Percentiles rank a stretch among this genome's conserved stretches.
Conservation (phyloP, 2,329 filamentous ascomycete genomes). For the Diaporthe eres region DNA sequence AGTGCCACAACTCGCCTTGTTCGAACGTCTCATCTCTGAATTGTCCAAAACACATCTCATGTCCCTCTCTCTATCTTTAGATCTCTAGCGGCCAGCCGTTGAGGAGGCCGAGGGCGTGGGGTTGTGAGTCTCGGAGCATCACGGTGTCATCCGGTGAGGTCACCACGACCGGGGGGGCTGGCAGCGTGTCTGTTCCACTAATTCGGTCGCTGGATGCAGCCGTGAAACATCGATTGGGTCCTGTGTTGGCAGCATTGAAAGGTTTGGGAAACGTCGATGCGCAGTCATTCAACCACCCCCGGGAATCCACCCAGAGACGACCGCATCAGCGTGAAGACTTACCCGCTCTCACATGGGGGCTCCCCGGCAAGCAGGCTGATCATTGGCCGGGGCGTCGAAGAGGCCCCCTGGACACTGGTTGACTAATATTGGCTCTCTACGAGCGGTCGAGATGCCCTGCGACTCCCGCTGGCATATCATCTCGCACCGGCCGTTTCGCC, state of each 20-base stretch:
- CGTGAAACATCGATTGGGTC: conserved; percentile 15
- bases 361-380: neutral
- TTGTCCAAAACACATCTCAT: conserved; percentile 1
- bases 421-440: conserved; percentile 13
- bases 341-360: neutral
- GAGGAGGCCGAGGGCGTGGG: neutral
- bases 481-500: conserved; percentile 27
- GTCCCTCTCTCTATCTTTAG: conserved; percentile 6
- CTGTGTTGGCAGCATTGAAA: neutral
- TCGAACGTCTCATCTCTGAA: conserved; percentile 13
- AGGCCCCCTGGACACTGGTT: neutral
- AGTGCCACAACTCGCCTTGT: conserved; percentile 18
- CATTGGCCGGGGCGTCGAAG: neutral
- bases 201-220: conserved; percentile 23
- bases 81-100: neutral
- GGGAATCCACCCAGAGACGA: neutral
- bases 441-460: conserved; percentile 12
- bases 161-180: neutral
- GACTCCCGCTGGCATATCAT: neutral
- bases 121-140: neutral
- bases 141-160: neutral
- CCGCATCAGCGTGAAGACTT: conserved; percentile 3
- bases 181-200: neutral
- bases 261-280: neutral
- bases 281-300: neutral